Conservation (phyloP, 1,284 basidiomycete genomes). For the Ustilago tritici region DNA sequence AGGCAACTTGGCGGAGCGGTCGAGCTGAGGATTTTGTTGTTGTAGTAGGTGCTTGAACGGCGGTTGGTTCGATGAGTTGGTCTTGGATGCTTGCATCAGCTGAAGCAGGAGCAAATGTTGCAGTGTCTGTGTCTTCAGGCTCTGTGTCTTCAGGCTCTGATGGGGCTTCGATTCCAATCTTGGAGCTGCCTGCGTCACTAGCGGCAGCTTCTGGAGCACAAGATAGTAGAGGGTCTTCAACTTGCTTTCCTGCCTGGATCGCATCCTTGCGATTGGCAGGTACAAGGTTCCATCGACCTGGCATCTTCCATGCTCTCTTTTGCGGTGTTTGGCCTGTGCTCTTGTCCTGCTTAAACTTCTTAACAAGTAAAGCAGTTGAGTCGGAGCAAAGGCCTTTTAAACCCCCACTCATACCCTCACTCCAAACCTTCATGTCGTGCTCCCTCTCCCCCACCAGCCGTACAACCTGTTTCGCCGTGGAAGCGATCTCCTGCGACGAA, state of each 20-base stretch:
- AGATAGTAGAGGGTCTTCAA: constrained; percentile 19
- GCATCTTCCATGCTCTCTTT: constrained; percentile 47
- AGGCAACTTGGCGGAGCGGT: constrained; percentile 33
- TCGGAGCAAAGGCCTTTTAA: constrained; percentile 24
- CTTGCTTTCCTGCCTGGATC: constrained; percentile 40
- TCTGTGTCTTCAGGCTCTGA: constrained; percentile 8
- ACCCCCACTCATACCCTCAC: constrained; percentile 10
- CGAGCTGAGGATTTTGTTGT: constrained; percentile 2
- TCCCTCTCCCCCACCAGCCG: constrained; percentile 10
- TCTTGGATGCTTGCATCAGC: constrained; percentile 8
- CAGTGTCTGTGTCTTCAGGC: neutral
- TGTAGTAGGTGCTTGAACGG: neutral
- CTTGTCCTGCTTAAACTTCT: constrained; percentile 30
- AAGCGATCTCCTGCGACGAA: constrained; percentile 13
- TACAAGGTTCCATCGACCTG: constrained; percentile 48
- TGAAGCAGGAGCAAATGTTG: neutral
- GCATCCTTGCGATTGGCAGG: constrained; percentile 47
- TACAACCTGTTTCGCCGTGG: constrained; percentile 4
- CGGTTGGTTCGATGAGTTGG: neutral
- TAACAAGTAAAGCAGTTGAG: constrained; percentile 28
- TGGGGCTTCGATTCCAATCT: constrained; percentile 6
- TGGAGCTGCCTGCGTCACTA: constrained; percentile 15
- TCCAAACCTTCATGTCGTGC: constrained; percentile 20
- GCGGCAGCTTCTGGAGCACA: neutral
- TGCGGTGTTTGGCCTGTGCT: constrained; percentile 60